Base-by-base conservation (phyloP, 176 grass and related monocot genomes). In the Pharus latifolius region DNA sequence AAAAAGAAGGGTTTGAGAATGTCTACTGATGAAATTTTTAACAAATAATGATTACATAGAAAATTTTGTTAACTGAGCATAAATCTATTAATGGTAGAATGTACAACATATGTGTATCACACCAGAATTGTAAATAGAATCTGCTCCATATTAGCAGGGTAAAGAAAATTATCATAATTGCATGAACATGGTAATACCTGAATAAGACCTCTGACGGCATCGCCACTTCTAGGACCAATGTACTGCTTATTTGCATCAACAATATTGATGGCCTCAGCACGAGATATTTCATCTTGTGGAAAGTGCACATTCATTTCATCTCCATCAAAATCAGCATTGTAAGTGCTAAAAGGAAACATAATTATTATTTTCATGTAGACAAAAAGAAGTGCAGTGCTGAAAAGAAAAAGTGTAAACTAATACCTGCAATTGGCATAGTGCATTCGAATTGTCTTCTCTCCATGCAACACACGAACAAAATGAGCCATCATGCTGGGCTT, bases 241-340 rank as follows among this genome's bases (percentile, higher is more conserved):
- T 92, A 97, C 69, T 97, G 93, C 75, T 92, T 92, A 73, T 97
- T 97, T 33, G 93, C 93, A 61, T 92, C 83, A 76, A 90, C 89
- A 70, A 97, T 97, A 60, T 90, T 97, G 51, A 92, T 74, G 43
- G 93, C 89, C 51, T 97, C 93, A 67, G 93, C 77, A 2, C 93
- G 93, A 45, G 93, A 89, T 84, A 97, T 87, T 86, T 97, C 93
- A 87, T 97, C 93, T 92, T 97, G 93, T 16, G 89, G 93, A 28
- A 97, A 64, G 76, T 97, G 93, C 38, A 97, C 89, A 67, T 97
- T 97, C 93, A 97, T 97, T 79, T 97, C 93, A 83, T 97, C 93
- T 69, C 93, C 93, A 41, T 97, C 93, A 92, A 97, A 97, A 97
- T 97, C 93, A 74, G 93, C 93, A 97, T 97, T 97, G 78, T 97